A percentile compares a stretch with the other conserved stretches of the same genome.
Conservation (phyloP, 2,329 filamentous ascomycete genomes). For the Alternaria sp. region DNA sequence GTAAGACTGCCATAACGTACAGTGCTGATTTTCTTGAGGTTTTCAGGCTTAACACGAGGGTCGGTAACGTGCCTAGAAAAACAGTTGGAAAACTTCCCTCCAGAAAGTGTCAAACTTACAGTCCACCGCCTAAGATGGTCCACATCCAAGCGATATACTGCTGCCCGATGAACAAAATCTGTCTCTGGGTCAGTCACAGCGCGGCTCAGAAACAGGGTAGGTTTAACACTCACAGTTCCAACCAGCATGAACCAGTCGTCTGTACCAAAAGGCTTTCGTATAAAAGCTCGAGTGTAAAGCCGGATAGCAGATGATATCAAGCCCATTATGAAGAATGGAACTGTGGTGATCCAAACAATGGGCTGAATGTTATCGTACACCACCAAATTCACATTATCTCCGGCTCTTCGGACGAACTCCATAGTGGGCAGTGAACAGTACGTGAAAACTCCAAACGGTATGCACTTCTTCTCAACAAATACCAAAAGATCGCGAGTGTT, state of each 20-base stretch:
- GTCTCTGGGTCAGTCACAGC: background rate
- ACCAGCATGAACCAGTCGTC: background rate
- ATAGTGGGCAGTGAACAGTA: background rate
- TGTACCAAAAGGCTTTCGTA: background rate
- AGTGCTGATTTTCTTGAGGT: background rate
- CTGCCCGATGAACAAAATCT: background rate
- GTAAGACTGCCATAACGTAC: background rate
- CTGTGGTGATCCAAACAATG: background rate
- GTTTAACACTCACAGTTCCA: background rate
- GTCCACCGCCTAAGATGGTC: background rate
- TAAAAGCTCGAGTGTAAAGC: background rate
- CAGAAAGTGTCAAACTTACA: background rate
- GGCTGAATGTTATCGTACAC: background rate
- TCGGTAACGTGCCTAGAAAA: background rate
- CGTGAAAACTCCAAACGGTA: background rate
- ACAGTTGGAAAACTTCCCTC: background rate
- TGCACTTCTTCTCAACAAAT: background rate
- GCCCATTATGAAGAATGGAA: background rate
- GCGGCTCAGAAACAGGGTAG: background rate
- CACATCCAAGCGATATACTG: background rate
- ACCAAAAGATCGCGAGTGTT: background rate
- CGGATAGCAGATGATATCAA: background rate
- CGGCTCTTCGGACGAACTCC: background rate
- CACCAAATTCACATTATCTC: background rate
- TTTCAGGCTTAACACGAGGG: background rate